Percentiles rank a stretch among this genome's conserved stretches.
Conservation (phyloP, 1,284 basidiomycete genomes). For the Tetrapyrgos nigripes region DNA sequence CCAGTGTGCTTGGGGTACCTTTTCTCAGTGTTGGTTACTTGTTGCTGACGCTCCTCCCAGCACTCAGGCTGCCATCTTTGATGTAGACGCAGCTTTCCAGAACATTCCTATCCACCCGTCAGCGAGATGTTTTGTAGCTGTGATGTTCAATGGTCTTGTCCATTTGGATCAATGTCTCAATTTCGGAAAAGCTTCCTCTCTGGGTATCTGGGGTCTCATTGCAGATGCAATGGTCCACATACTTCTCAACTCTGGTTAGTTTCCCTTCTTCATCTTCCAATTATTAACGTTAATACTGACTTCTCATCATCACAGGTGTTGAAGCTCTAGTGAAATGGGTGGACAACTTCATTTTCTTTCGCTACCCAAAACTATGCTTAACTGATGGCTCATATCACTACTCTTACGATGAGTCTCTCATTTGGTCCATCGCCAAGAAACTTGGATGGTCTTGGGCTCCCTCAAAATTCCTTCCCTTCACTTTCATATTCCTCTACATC, state of each 20-base stretch:
- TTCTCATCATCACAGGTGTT: too few species aligned
- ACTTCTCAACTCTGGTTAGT: neutral
- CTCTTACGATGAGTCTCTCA: conserved; percentile 15
- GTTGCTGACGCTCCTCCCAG: conserved; percentile 24
- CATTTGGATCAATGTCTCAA: conserved; percentile 35
- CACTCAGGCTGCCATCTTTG: conserved; percentile 27
- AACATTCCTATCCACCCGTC: conserved; percentile 24
- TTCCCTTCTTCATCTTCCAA: too few species aligned
- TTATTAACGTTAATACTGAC: too few species aligned
- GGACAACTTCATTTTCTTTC: conserved; percentile 39
- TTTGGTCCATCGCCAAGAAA: conserved; percentile 18
- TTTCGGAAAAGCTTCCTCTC: conserved; percentile 27
- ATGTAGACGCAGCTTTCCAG: conserved; percentile 27
- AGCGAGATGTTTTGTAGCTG: conserved; percentile 17
- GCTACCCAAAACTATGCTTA: conserved; percentile 1
- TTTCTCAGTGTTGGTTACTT: too few species aligned
- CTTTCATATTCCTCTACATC: too few species aligned
- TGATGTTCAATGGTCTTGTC: conserved; percentile 15
- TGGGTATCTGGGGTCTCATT: conserved; percentile 38
- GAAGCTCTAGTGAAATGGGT: conserved; percentile 42
- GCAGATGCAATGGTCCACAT: conserved; percentile 34
- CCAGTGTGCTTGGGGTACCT: conserved; percentile 27
- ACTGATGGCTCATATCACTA: conserved; percentile 8
- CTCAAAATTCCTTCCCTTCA: conserved; percentile 30
- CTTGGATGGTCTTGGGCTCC: conserved; percentile 38